Percentiles rank a stretch among this genome's conserved stretches.
Evolutionary conservation across 768 basidiomycete species (phyloP).

Genomic region (Leccinum truebloodii): DNA sequence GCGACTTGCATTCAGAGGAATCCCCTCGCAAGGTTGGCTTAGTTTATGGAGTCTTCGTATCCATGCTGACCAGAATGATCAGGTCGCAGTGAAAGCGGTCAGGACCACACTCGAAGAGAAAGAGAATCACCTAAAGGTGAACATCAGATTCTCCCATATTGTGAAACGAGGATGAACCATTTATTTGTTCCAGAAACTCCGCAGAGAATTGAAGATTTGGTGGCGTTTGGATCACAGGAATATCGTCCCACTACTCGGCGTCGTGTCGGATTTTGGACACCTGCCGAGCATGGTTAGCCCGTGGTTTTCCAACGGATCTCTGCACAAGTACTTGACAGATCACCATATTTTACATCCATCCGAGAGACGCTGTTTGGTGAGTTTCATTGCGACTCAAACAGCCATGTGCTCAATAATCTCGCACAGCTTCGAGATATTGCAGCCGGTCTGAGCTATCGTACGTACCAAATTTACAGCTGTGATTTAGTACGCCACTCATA

Average conservation of each 20-base stretch:
- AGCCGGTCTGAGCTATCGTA: conserved; percentile 26
- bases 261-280: conserved; percentile 31
- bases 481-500: background rate
- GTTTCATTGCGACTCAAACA: background rate
- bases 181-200: conserved; percentile 22
- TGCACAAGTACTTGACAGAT: conserved; percentile 22
- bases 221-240: conserved; percentile 21
- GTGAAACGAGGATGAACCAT: background rate
- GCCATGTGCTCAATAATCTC: background rate
- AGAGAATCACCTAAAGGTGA: conserved; percentile 16
- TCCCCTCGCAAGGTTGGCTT: conserved; percentile 8
- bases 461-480: background rate
- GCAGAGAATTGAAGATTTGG: conserved; percentile 31
- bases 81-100: conserved; percentile 27
- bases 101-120: conserved; percentile 1
- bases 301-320: conserved; percentile 31
- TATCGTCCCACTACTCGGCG: conserved; percentile 33
- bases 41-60: background rate
- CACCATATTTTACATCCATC: background rate
- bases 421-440: conserved; percentile 23
- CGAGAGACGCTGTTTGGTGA: conserved; percentile 14
- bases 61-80: background rate
- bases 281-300: conserved; percentile 35
- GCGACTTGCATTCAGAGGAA: conserved; percentile 16
- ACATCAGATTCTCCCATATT: background rate